Base-by-base conservation (phyloP, 768 basidiomycete genomes). In the Tylopilus rubrobrunneus region DNA sequence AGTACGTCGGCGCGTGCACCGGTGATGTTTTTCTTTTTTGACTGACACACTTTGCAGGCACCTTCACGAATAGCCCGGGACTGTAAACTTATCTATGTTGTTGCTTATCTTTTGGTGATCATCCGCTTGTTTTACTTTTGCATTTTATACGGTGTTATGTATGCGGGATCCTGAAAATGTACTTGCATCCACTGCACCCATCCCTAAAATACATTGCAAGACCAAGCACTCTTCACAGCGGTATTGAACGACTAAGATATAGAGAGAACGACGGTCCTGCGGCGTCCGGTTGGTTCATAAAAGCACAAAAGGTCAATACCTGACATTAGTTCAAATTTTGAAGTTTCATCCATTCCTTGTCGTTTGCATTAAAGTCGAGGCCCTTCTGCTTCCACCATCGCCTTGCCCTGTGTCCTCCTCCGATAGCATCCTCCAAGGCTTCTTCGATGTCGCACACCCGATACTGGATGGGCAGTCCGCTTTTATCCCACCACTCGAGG, bases 361-460 rank as follows among this genome's bases (percentile, higher is more conserved):
- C 87, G 57, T 86, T 85, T 25, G 92, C 84, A 50, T 84, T 83
- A 65, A 92, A 90, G 66, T 93, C 85, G 12, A 92, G 82, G 4
- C 91, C 91, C 64, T 89, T 88, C 56, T 71, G 69, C 66, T 77
- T 81, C 91, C 91, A 94, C 91, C 91, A 94, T 51, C 73, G 74
- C 63, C 88, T 78, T 11, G 85, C 88, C 45, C 75, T 80, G 56
- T 85, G 81, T 12, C 89, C 89, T n/a, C 85, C 86, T 8, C 86
- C 85, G 48, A 90, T 87, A 0, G 88, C 86, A 59, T 94, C 92
- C 66, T 93, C 92, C 61, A 94, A 68, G 4, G 92, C 92, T 74
- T 93, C 92, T 65, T 95, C 92, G 47, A 95, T 84, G 67, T 95
- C 92, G 65, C 92, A 93, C 80, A 92, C 84, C 49, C 92, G 81